Conservation (phyloP, 176 grass and related monocot genomes). For the Oryza longistaminata region DNA sequence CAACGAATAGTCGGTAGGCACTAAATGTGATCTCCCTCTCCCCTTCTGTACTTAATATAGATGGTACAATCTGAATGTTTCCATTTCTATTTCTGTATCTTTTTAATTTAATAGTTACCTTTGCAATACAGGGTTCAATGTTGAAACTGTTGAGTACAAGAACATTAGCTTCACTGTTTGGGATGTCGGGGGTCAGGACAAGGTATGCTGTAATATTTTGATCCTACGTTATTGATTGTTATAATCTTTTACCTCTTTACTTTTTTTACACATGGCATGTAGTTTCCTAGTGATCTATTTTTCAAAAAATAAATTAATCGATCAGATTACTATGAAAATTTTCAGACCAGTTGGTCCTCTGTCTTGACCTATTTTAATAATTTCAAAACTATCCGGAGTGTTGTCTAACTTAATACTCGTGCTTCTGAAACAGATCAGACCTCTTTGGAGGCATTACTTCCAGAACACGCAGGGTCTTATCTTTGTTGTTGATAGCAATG, state of each 20-base stretch:
- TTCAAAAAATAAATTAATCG: too few species aligned
- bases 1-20: neutral
- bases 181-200: constrained; percentile 94
- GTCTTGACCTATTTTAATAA: too few species aligned
- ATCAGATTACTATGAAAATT: too few species aligned
- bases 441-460: too few species aligned
- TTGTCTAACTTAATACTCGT: too few species aligned
- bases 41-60: neutral
- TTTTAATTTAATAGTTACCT: neutral
- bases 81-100: neutral
- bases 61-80: neutral
- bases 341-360: too few species aligned
- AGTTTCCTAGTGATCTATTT: too few species aligned
- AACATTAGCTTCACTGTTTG: constrained; percentile 95
- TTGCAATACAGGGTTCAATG: constrained; percentile 65
- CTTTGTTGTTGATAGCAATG: constrained; percentile 29
- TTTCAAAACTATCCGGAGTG: too few species aligned
- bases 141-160: constrained; percentile 93
- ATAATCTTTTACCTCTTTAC: too few species aligned
- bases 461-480: neutral
- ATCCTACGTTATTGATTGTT: too few species aligned
- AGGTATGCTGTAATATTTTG: constrained; percentile 42
- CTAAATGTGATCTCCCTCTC: neutral
- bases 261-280: too few species aligned
- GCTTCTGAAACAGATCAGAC: too few species aligned